Percentiles rank a stretch among this genome's conserved stretches.
Evolutionary conservation across 208 protist species (phyloP).

Genomic region (Naegleria gruberi): DNA sequence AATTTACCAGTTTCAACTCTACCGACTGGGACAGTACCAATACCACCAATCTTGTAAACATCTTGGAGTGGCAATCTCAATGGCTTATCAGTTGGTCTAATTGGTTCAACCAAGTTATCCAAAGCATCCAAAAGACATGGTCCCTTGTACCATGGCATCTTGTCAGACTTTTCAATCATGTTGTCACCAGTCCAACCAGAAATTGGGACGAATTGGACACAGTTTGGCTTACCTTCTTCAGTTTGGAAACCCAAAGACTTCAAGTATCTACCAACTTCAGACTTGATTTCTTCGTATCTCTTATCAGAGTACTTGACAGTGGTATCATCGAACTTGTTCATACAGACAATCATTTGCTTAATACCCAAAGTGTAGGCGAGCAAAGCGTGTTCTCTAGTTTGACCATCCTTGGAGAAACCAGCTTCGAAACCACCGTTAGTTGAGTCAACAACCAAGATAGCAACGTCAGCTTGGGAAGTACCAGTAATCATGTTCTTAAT

Average conservation of each 20-base stretch:
- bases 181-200: constrained; percentile 91
- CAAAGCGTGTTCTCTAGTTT: constrained; percentile 79
- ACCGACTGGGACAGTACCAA: constrained; percentile 90
- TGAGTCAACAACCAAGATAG: constrained; percentile 71
- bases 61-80: constrained; percentile 85
- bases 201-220: constrained; percentile 83
- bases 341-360: constrained; percentile 72
- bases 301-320: constrained; percentile 72
- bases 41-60: constrained; percentile 91
- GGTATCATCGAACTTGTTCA: constrained; percentile 78
- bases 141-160: constrained; percentile 84
- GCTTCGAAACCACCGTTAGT: constrained; percentile 77
- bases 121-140: constrained; percentile 77
- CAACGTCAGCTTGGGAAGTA: constrained; percentile 75
- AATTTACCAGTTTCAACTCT: constrained; percentile 62
- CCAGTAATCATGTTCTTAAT: constrained; percentile 87
- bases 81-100: constrained; percentile 81
- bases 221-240: too few species aligned
- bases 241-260: constrained; percentile 75
- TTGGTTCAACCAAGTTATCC: constrained; percentile 64
- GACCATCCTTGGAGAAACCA: constrained; percentile 77
- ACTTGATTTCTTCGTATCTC: constrained; percentile 74
- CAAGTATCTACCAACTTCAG: constrained; percentile 58
- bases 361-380: constrained; percentile 75
- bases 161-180: constrained; percentile 65